phyloP scores from a whole-genome alignment of 2,329 filamentous ascomycete species.

The Stagonosporopsis rhizophila region DNA sequence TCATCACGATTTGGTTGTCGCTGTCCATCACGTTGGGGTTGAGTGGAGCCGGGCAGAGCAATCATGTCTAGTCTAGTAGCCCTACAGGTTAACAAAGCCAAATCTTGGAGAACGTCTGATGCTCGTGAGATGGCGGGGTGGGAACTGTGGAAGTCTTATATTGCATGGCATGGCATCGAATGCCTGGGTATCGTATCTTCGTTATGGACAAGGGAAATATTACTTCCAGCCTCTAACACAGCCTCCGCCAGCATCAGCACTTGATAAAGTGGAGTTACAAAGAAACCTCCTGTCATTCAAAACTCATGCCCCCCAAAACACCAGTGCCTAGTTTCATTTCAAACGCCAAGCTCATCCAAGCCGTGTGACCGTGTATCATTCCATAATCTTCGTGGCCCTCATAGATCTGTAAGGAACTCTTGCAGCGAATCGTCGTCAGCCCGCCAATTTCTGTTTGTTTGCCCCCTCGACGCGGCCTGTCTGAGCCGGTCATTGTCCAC shows the following conservation, averaged over 20 bases:
- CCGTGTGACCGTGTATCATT: not conserved
- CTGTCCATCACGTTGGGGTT: too few species aligned
- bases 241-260: slow-evolving; percentile 16
- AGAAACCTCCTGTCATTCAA: not conserved
- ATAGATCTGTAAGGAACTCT: slow-evolving; percentile 20
- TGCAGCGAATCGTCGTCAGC: slow-evolving; percentile 16
- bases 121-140: not conserved
- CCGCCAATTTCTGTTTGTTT: slow-evolving; percentile 14
- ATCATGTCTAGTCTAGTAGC: too few species aligned
- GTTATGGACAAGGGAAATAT: slow-evolving; percentile 4
- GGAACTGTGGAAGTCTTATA: not conserved
- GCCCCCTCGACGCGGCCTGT: slow-evolving; percentile 13
- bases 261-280: slow-evolving; percentile 17
- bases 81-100: too few species aligned
- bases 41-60: too few species aligned
- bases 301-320: not conserved
- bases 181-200: slow-evolving; percentile 19
- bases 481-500: slow-evolving; percentile 39
- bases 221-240: slow-evolving; percentile 3
- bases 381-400: not conserved
- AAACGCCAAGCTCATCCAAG: not conserved
- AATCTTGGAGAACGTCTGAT: too few species aligned
- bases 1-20: not conserved
- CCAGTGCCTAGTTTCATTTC: slow-evolving; percentile 1
- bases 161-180: slow-evolving; percentile 13